Conservation (phyloP, 257 asterid species). For the Osmanthus fragrans region DNA sequence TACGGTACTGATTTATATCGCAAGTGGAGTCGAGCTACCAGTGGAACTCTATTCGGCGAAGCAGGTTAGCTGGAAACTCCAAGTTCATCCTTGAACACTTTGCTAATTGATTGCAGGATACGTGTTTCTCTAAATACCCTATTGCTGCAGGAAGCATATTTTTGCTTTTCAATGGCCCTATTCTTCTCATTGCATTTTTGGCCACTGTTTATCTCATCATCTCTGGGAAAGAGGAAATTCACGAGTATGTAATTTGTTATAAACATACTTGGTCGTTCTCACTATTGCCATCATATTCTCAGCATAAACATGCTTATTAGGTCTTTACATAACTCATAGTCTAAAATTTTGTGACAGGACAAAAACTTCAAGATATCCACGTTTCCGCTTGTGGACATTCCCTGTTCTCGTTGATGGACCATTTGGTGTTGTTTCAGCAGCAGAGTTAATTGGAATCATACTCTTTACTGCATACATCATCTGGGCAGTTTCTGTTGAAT, state of each 20-base stretch:
- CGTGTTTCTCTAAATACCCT: slow-evolving; percentile 3
- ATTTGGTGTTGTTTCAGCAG: slow-evolving; percentile 90
- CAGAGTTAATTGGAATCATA: slow-evolving; percentile 68
- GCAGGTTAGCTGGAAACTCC: slow-evolving; percentile 42
- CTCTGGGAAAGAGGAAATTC: slow-evolving; percentile 44
- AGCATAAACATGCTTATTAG: not conserved
- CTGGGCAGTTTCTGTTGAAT: slow-evolving; percentile 58
- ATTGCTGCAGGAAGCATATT: slow-evolving; percentile 55
- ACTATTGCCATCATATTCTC: not conserved
- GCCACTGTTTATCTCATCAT: slow-evolving; percentile 50
- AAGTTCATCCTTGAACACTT: not conserved
- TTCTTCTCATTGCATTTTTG: slow-evolving; percentile 64
- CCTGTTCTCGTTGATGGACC: slow-evolving; percentile 83
- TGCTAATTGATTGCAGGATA: not conserved
- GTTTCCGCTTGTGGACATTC: slow-evolving; percentile 73
- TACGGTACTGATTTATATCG: not conserved
- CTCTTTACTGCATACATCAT: slow-evolving; percentile 47
- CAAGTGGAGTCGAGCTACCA: slow-evolving; percentile 24
- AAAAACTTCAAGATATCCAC: slow-evolving; percentile 34
- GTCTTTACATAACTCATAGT: not conserved
- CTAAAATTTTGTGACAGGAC: slow-evolving; percentile 30
- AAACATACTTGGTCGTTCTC: not conserved
- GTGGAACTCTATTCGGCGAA: slow-evolving; percentile 41
- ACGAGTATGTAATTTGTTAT: slow-evolving; percentile 29
- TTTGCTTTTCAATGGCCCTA: slow-evolving; percentile 61